Evolutionary conservation across 1,284 basidiomycete genomes (phyloP), one percentile per base, ranked within the genome.

Genomic region (Sporisorium scitamineum): DNA sequence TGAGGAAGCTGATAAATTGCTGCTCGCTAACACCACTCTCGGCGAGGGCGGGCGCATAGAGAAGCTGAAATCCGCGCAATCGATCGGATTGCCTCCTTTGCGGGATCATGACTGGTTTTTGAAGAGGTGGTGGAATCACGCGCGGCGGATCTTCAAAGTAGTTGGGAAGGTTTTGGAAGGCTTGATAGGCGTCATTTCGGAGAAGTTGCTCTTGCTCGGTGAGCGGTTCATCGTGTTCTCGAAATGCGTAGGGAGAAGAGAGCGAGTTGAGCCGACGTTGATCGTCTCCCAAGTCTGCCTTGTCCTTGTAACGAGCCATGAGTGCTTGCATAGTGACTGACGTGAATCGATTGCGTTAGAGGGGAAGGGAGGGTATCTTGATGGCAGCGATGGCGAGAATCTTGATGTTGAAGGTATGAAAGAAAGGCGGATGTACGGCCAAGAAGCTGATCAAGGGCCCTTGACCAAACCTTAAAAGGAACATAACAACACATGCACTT

Each of bases 21-120:
- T 50, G 53, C 48, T 67, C 64, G 8, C 34, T 52, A n/a, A 67
- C 42, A 8, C 32, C 53, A 16, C 58, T 52, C 6, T 55, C 41
- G 18, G 47, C 37, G 3, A 67, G 51, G 13, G 27, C 48, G 5
- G 56, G 56, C 6, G 64, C 51, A n/a, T 61, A 68, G 32, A 68
- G 65, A 7, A 68, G 54, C 48, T 68, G 65, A 26, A 68, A 61
- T 39, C 65, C 65, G 16, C 65, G 65, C 41, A 68, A 34, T 5
- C 65, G 58, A 31, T 61, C 42, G 2, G 26, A 54, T 7, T 61
- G 65, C 26, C 65, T 56, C 13, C 65, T 39, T 31, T 68, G 65
- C 7, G 65, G 65, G 16, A 68, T 68, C 39, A 68, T 27, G 44
- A 68, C 66, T 11, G 66, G 54, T 31, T 57, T 57, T 0, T 39